A percentile compares a stretch with the other conserved stretches of the same genome.
phyloP scores from a whole-genome alignment of 805 yeast species.

The Geotrichum ghanense region DNA sequence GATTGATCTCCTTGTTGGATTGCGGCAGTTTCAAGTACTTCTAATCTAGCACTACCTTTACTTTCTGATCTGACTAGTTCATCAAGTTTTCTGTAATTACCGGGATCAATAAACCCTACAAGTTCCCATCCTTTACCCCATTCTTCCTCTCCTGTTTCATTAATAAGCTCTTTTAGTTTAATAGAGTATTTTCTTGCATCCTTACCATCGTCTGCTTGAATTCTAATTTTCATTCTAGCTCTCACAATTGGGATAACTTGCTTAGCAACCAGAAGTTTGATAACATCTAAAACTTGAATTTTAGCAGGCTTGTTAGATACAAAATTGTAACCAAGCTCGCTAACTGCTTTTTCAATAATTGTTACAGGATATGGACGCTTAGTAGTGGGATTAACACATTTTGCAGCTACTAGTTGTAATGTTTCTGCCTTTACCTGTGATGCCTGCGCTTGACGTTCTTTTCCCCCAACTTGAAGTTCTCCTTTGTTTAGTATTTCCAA shows the following conservation, averaged over 20 bases:
- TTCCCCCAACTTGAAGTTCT: slow-evolving; percentile 88
- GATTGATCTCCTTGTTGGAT: slow-evolving; percentile 42
- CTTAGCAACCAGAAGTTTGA: slow-evolving; percentile 57
- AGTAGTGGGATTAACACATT: slow-evolving; percentile 83
- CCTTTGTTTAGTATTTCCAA: slow-evolving; percentile 80
- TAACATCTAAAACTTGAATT: slow-evolving; percentile 85
- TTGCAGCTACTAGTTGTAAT: slow-evolving; percentile 70
- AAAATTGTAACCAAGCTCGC: slow-evolving; percentile 63
- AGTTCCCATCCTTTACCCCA: slow-evolving; percentile 38
- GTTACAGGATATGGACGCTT: slow-evolving; percentile 90
- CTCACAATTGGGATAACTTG: slow-evolving; percentile 90
- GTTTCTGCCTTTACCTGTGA: slow-evolving; percentile 72
- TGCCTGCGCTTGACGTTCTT: slow-evolving; percentile 71
- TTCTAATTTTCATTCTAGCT: slow-evolving; percentile 81
- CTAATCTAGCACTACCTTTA: slow-evolving; percentile 54
- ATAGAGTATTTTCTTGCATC: slow-evolving; percentile 37
- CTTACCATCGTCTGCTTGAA: slow-evolving; percentile 41
- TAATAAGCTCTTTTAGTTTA: slow-evolving; percentile 32
- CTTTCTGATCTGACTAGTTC: slow-evolving; percentile 44
- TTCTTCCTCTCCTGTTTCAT: slow-evolving; percentile 33
- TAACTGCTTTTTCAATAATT: slow-evolving; percentile 82
- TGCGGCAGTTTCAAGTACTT: slow-evolving; percentile 83
- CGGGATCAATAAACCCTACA: slow-evolving; percentile 74
- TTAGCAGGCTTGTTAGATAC: slow-evolving; percentile 68
- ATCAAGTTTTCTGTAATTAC: slow-evolving; percentile 60